Conservation (phyloP, 176 grass and related monocot genomes). For the Musa itinerans region DNA sequence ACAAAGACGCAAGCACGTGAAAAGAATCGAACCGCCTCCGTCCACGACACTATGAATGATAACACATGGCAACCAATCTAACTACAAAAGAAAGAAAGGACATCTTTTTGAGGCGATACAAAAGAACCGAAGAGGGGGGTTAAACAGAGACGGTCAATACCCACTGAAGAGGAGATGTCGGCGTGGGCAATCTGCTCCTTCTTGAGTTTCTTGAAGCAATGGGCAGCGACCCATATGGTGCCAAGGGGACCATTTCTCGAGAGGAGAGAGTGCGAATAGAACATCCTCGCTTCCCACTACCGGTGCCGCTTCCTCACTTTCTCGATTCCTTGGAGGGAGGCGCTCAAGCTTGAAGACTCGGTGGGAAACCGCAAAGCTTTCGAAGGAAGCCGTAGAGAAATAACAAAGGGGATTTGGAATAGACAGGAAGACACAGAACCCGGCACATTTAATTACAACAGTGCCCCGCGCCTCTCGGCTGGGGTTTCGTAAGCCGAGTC, state of each 20-base stretch:
- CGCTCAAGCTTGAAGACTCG: not conserved
- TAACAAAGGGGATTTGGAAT: not conserved
- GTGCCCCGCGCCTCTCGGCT: not conserved
- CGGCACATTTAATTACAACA: not conserved
- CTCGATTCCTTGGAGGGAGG: no score
- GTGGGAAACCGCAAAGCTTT: not conserved
- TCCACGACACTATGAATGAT: no score
- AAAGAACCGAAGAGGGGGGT: no score
- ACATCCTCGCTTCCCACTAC: conserved; percentile 27
- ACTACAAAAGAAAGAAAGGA: not conserved
- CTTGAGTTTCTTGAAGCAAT: conserved; percentile 45
- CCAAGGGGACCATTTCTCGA: conserved; percentile 47
- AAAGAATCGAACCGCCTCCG: not conserved
- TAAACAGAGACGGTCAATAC: conserved; percentile 19
- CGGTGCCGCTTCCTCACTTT: not conserved
- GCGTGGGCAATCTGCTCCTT: conserved; percentile 42
- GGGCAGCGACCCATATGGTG: conserved; percentile 50
- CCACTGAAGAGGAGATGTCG: conserved; percentile 51
- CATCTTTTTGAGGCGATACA: not conserved
- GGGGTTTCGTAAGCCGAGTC: no score
- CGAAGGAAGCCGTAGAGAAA: not conserved
- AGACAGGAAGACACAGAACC: not conserved
- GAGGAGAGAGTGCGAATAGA: conserved; percentile 50
- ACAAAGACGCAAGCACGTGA: not conserved
- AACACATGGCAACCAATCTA: not conserved